Base-by-base conservation (phyloP, 352 stramenopile species). In the Globisporangium ultimum region DNA sequence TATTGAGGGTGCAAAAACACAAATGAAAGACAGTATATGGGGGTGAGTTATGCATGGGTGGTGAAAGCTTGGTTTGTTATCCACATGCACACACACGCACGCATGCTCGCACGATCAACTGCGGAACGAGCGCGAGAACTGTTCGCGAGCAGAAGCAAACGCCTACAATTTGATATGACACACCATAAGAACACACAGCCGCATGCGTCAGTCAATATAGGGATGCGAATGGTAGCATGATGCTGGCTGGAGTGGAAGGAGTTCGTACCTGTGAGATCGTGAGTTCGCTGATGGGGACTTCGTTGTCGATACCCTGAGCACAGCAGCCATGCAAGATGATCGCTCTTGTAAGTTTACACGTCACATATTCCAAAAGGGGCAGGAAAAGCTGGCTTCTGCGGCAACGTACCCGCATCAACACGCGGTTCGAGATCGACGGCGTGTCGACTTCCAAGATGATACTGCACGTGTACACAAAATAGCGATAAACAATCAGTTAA, bases 401-500 rank as follows among this genome's bases (percentile, higher is more conserved):
- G 52, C 5, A 53, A 47, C 80, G 62, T 87, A 94, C 88, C 49
- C 89, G 85, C 89, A 97, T 97, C 51, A 96, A 77, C 63, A 97
- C 89, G 22, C 89, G 87, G 71, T 96, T 96, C 45, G 84, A 83
- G 60, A 97, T 94, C 24, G 87, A 93, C 20, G 86, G 80, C 28
- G 88, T 92, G 64, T 97, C 88, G 22, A 88, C 70, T 66, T 97
- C 89, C 63, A 96, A 67, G 51, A 96, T 96, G 60, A 95, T 84
- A 20, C 84, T 93, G 65, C 38, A 50, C 14, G 4, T 18, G 4
- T 18, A 38, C 41, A n/a, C 38, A 54, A 14, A 36, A 18, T 2
- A 45, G 53, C 3, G 21, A 48, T 2, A 20, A 3, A 12, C 22
- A 59, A 32, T 36, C n/a, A 38, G 22, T 47, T 36, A 65, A 42